phyloP scores from a whole-genome alignment of 805 yeast species.

The Candida qinlingensis region DNA sequence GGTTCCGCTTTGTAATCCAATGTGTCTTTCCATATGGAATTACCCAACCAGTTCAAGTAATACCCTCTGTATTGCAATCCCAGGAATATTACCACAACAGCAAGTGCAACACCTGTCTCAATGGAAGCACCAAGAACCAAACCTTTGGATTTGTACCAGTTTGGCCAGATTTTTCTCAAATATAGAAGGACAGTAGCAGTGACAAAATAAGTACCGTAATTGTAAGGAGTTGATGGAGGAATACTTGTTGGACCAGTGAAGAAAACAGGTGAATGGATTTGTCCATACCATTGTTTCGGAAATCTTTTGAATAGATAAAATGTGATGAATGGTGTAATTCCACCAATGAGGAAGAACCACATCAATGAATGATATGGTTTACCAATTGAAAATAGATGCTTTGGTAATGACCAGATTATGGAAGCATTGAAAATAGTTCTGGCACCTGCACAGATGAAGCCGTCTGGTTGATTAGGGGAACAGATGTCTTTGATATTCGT shows the following conservation, averaged over 20 bases:
- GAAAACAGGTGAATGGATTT: constrained; percentile 59
- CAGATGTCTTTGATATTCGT: constrained; percentile 35
- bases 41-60: constrained; percentile 55
- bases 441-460: constrained; percentile 39
- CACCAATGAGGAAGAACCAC: constrained; percentile 53
- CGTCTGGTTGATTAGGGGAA: constrained; percentile 32
- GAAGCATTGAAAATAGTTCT: constrained; percentile 45
- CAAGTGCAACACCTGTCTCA: constrained; percentile 58
- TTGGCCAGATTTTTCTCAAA: constrained; percentile 41
- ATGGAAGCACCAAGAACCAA: constrained; percentile 57
- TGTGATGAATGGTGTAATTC: constrained; percentile 33
- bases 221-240: constrained; percentile 74
- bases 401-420: constrained; percentile 48
- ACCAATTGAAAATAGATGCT: constrained; percentile 40
- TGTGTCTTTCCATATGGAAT: constrained; percentile 39
- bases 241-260: constrained; percentile 54
- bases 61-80: constrained; percentile 43
- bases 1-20: constrained; percentile 31
- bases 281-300: constrained; percentile 29
- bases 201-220: constrained; percentile 50
- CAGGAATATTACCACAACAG: constrained; percentile 50
- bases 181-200: constrained; percentile 40
- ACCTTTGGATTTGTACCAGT: constrained; percentile 59
- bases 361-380: constrained; percentile 49
- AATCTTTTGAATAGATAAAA: constrained; percentile 25